Conservation (phyloP, 1,139 yeast species). For the Lodderomyces theae region DNA sequence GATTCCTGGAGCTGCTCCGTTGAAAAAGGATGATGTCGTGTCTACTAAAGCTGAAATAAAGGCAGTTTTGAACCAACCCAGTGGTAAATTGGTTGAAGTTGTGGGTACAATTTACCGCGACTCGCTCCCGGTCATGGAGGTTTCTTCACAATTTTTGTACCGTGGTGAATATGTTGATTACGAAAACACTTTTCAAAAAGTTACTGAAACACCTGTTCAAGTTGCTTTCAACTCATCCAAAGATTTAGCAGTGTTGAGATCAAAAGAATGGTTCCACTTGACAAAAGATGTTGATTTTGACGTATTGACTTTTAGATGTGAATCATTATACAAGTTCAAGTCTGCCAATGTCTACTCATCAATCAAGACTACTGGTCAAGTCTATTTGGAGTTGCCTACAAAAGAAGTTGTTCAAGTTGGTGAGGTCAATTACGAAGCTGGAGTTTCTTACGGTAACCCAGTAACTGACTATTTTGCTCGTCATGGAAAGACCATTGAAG, state of each 20-base stretch:
- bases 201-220: conserved; percentile 84
- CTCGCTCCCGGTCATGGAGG: conserved; percentile 84
- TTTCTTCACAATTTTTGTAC: conserved; percentile 91
- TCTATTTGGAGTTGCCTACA: conserved; percentile 84
- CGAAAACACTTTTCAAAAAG: conserved; percentile 89
- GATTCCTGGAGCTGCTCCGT: conserved; percentile 89
- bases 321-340: conserved; percentile 80
- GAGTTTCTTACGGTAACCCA: conserved; percentile 94
- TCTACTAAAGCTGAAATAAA: conserved; percentile 79
- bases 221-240: conserved; percentile 68
- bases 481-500: conserved; percentile 92
- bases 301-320: conserved; percentile 85
- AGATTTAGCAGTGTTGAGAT: conserved; percentile 89
- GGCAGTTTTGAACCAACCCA: conserved; percentile 85
- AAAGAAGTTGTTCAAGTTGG: conserved; percentile 90
- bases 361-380: conserved; percentile 82
- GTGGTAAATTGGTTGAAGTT: conserved; percentile 96
- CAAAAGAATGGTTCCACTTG: conserved; percentile 97
- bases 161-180: conserved; percentile 88
- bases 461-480: conserved; percentile 90
- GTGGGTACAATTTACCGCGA: conserved; percentile 84
- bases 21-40: conserved; percentile 85
- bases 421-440: conserved; percentile 84
- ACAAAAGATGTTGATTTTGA: conserved; percentile 70
- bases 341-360: conserved; percentile 72